Base-by-base conservation (phyloP, 2,329 filamentous ascomycete genomes). In the Diaporthe citrichinensis region DNA sequence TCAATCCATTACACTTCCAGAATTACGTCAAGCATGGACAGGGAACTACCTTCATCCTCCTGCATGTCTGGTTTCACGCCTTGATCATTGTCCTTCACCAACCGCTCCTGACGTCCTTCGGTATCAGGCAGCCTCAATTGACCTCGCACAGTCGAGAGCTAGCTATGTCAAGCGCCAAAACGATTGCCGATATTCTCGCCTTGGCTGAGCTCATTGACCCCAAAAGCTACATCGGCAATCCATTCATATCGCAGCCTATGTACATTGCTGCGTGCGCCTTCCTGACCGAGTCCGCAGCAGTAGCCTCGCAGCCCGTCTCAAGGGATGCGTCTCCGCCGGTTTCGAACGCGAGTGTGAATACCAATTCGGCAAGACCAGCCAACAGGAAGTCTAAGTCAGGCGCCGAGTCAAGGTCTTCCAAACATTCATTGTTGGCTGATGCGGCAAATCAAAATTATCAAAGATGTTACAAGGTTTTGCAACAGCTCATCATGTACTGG, bases 201-300 rank as follows among this genome's bases (percentile, higher is more conserved):
- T 97, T 97, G 82, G 94, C 95, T 0, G 94, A 97, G 81, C 86
- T 97, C 14, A 94, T 97, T 71, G 94, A 97, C 82, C 92, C 94
- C 0, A 95, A 94, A 82, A 96, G 95, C 79, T 95, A 96, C 74
- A 93, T 96, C 46, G 94, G 95, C 1, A 98, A 97, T 76, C 95
- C 95, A 0, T 98, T 98, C 78, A 97, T 94, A 0, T 95, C 94
- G 65, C 95, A 98, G 83, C 95, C 95, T 0, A 97, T 97, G 80
- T 98, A 97, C 79, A 96, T 98, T 76, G 95, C 95, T 0, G 95
- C 95, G 0, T 97, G 95, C 81, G 95, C 95, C 0, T 98, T 98
- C 79, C 86, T 98, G 23, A 95, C 95, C 85, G 95, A 98, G 81
- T 95, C 94, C 6, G 92, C 91, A 4, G 90, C 93, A 20, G 92